phyloP scores from a whole-genome alignment of 148 eudicot species.

The Rhododendron griersonianum region DNA sequence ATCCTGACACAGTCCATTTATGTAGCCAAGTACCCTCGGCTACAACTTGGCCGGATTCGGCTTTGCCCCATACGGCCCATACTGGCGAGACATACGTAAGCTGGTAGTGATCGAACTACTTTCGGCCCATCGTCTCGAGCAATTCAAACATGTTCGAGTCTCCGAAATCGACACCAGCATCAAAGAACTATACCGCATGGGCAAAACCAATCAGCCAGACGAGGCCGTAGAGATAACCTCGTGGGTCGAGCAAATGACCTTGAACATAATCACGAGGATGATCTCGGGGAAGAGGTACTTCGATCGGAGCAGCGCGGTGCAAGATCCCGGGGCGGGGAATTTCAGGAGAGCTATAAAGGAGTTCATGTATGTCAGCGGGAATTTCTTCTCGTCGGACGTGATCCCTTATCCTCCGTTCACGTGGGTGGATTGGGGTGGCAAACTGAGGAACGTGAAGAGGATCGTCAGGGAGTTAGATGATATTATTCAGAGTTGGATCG shows the following conservation, averaged over 20 bases:
- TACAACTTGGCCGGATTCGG: background rate
- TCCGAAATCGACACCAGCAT: background rate
- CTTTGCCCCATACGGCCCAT: background rate
- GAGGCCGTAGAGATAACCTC: background rate
- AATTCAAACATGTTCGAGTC: background rate
- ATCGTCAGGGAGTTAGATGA: background rate
- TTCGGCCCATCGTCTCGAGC: background rate
- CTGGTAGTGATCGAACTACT: background rate
- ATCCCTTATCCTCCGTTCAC: background rate
- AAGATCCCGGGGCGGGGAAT: background rate
- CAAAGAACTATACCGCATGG: background rate
- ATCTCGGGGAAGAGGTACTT: background rate
- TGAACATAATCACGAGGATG: background rate
- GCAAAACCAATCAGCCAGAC: background rate
- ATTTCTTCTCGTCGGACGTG: background rate
- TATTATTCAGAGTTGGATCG: background rate
- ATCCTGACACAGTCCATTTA: background rate
- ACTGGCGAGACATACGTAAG: constrained; percentile 6
- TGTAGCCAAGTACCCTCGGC: background rate
- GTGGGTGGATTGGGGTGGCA: background rate
- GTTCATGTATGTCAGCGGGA: background rate
- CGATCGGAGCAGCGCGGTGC: background rate
- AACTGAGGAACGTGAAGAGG: background rate
- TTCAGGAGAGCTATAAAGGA: background rate
- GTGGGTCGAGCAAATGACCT: background rate